Conservation (phyloP, 129 eudicot species). For the Chrysanthemum lavandulifolium region DNA sequence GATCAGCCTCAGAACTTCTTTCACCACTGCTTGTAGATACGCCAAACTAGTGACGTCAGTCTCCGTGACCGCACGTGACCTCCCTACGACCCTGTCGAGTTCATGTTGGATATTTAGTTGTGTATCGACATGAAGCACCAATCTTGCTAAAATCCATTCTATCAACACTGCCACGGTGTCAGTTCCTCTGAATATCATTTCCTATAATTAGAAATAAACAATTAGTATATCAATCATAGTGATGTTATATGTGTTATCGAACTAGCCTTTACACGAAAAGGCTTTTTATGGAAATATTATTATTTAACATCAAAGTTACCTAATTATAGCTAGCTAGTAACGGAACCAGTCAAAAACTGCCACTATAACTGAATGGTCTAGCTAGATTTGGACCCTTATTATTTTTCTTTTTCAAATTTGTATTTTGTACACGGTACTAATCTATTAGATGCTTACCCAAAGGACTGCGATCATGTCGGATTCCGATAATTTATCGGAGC, state of each 20-base stretch:
- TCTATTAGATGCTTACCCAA: conserved; percentile 55
- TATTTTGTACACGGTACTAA: background rate
- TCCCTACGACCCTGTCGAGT: conserved; percentile 67
- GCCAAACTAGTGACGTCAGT: conserved; percentile 49
- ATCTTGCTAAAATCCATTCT: conserved; percentile 87
- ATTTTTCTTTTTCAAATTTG: background rate
- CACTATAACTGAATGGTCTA: background rate
- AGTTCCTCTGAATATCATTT: conserved; percentile 96
- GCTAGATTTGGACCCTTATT: conserved; percentile 1
- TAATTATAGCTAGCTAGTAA: background rate
- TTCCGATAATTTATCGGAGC: conserved; percentile 64
- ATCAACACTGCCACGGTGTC: conserved; percentile 84
- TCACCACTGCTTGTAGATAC: conserved; percentile 72
- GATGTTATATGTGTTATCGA: background rate
- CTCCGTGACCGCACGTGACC: conserved; percentile 66
- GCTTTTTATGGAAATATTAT: background rate
- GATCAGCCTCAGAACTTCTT: conserved; percentile 82
- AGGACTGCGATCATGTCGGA: conserved; percentile 91
- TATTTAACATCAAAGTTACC: background rate
- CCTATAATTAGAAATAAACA: conserved; percentile 34
- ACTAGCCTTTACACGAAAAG: conserved; percentile 9
- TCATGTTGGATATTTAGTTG: conserved; percentile 71
- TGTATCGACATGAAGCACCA: conserved; percentile 71
- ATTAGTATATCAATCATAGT: too few species aligned
- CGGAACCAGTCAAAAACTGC: background rate